Conservation (phyloP, 1,284 basidiomycete genomes). For the Rhodotorula sp. region DNA sequence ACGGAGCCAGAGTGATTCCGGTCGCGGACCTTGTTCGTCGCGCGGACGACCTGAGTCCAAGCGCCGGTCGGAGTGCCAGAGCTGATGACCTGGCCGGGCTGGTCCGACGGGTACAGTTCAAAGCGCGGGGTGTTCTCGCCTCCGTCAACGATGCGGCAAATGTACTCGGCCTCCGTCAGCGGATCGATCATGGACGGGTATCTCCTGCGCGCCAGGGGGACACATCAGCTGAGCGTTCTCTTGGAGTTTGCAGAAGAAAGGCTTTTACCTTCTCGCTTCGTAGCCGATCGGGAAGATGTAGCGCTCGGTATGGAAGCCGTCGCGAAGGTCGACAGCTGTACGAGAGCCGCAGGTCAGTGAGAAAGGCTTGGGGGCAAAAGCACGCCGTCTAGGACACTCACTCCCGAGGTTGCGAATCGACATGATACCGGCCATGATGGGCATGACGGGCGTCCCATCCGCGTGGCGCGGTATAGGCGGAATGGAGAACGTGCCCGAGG, state of each 20-base stretch:
- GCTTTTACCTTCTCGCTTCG: slow-evolving; percentile 65
- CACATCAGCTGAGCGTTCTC: neutral
- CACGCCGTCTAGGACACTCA: slow-evolving; percentile 39
- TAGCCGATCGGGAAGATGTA: slow-evolving; percentile 82
- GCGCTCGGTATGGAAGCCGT: slow-evolving; percentile 73
- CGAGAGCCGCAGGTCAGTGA: too few relatives aligned
- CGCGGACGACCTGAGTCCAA: slow-evolving; percentile 74
- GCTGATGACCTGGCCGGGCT: slow-evolving; percentile 64
- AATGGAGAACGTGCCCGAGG: slow-evolving; percentile 67
- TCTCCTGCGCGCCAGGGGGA: slow-evolving; percentile 54
- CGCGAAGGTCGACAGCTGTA: slow-evolving; percentile 19
- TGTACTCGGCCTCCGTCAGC: slow-evolving; percentile 65
- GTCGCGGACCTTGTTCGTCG: slow-evolving; percentile 71
- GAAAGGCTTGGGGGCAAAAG: too few relatives aligned
- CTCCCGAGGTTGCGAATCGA: slow-evolving; percentile 68
- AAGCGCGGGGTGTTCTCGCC: slow-evolving; percentile 72
- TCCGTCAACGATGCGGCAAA: slow-evolving; percentile 75
- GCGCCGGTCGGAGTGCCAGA: slow-evolving; percentile 79
- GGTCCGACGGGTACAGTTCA: slow-evolving; percentile 68
- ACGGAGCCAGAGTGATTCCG: slow-evolving; percentile 76
- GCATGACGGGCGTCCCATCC: slow-evolving; percentile 63
- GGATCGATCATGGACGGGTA: slow-evolving; percentile 71
- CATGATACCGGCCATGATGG: slow-evolving; percentile 76
- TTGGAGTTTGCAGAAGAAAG: slow-evolving; percentile 3
- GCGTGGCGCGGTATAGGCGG: slow-evolving; percentile 69